These are phyloP conservation scores for Codiaeum variegatum DNA, from an alignment of 441 rosid genomes.

Conservation along the genomic window DNA sequence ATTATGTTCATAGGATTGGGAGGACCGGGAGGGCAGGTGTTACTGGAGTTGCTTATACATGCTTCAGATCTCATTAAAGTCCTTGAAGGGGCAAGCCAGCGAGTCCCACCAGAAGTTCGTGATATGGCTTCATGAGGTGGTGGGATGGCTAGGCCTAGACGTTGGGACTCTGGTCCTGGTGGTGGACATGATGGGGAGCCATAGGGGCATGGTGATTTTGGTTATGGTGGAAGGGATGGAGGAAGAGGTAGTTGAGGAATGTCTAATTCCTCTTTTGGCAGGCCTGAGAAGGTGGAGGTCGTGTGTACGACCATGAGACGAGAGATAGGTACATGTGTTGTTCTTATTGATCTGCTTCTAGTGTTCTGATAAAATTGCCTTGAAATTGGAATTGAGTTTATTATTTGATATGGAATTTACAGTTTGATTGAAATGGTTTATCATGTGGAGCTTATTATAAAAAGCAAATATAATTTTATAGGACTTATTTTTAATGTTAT, in stretches of 20 bases:
- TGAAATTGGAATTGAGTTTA: neutral
- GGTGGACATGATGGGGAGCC: slow-evolving; percentile 63
- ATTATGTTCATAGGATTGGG: slow-evolving; percentile 93
- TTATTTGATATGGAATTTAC: too few relatives aligned
- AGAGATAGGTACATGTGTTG: slow-evolving; percentile 55
- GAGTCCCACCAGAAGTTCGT: slow-evolving; percentile 80
- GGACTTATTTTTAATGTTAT: too few relatives aligned
- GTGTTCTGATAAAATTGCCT: neutral
- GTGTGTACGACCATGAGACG: slow-evolving; percentile 44
- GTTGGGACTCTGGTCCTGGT: slow-evolving; percentile 62
- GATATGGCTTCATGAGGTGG: slow-evolving; percentile 84
- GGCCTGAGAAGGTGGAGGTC: slow-evolving; percentile 44
- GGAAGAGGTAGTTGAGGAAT: slow-evolving; percentile 42
- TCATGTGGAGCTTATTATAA: too few relatives aligned
- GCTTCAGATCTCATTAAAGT: slow-evolving; percentile 87
- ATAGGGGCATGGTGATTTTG: slow-evolving; percentile 45
- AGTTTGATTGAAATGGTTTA: neutral
- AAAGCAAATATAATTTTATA: too few relatives aligned
- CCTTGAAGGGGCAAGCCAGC: slow-evolving; percentile 90
- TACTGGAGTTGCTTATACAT: slow-evolving; percentile 80
- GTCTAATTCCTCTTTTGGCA: slow-evolving; percentile 30
- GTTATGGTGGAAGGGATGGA: slow-evolving; percentile 47
- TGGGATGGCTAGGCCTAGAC: slow-evolving; percentile 59
- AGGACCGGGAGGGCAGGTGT: slow-evolving; percentile 99
- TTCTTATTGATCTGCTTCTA: neutral